phyloP scores from a whole-genome alignment of 768 basidiomycete species.

The Serendipita sp. region DNA sequence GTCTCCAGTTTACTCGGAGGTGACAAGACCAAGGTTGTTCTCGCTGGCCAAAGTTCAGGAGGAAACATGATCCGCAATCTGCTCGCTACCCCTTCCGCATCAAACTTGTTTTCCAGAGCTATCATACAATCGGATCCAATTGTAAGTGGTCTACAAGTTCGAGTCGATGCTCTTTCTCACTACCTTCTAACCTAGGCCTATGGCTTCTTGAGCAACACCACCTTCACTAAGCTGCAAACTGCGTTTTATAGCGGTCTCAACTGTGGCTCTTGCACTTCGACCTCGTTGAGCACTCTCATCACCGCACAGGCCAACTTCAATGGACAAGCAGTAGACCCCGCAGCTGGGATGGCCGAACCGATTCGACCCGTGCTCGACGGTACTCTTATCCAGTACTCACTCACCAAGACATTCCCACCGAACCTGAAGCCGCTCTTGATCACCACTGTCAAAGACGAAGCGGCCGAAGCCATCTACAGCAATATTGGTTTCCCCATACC shows the following conservation, averaged over 20 bases:
- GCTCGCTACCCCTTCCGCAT: conserved; percentile 53
- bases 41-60: conserved; percentile 75
- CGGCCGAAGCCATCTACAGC: conserved; percentile 35
- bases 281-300: conserved; percentile 33
- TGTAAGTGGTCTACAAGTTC: conserved; percentile 25
- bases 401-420: conserved; percentile 48
- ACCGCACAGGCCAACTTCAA: conserved; percentile 33
- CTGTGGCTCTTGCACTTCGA: conserved; percentile 25
- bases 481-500: conserved; percentile 21
- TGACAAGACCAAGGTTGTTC: conserved; percentile 37
- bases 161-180: background rate
- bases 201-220: conserved; percentile 42
- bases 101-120: conserved; percentile 54
- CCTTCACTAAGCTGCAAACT: conserved; percentile 38
- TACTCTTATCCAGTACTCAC: conserved; percentile 46
- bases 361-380: conserved; percentile 55
- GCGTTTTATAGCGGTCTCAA: conserved; percentile 32
- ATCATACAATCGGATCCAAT: conserved; percentile 82
- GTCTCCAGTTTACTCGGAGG: conserved; percentile 55
- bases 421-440: conserved; percentile 51
- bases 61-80: conserved; percentile 64
- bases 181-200: conserved; percentile 32
- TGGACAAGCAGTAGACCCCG: conserved; percentile 29
- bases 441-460: conserved; percentile 59
- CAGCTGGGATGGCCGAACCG: conserved; percentile 35